Conservation (phyloP, 2,329 filamentous ascomycete genomes). For the Diaporthe citri region DNA sequence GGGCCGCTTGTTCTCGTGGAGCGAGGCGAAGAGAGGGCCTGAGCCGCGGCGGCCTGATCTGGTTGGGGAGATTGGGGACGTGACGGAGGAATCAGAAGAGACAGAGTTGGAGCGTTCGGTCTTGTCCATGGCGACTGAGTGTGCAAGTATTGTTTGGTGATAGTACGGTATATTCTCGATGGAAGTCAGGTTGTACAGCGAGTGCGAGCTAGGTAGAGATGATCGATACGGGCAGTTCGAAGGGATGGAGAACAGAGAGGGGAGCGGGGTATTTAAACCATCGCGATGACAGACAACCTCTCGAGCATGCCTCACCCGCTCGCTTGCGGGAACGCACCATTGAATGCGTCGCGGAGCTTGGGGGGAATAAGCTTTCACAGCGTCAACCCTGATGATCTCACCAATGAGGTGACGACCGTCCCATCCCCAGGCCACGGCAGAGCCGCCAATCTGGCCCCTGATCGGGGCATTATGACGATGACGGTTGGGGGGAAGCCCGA, state of each 20-base stretch:
- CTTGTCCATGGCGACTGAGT: slow-evolving; percentile 30
- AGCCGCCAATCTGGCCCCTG: slow-evolving; percentile 19
- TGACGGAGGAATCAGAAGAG: slow-evolving; percentile 32
- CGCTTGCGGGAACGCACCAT: neutral
- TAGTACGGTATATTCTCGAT: neutral
- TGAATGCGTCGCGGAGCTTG: slow-evolving; percentile 3
- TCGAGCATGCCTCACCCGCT: neutral
- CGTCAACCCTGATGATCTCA: slow-evolving; percentile 22
- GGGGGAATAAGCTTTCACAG: slow-evolving; percentile 25
- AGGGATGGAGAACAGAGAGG: neutral
- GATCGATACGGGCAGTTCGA: neutral
- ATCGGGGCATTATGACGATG: slow-evolving; percentile 26
- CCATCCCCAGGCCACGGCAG: slow-evolving; percentile 14
- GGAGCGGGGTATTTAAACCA: slow-evolving; percentile 31
- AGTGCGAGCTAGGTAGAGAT: too few species aligned
- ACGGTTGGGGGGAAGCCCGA: slow-evolving; percentile 17
- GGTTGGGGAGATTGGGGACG: slow-evolving; percentile 41
- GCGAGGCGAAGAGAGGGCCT: slow-evolving; percentile 63
- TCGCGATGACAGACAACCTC: neutral
- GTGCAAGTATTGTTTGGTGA: neutral
- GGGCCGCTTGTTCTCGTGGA: slow-evolving; percentile 64
- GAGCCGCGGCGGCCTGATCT: slow-evolving; percentile 52
- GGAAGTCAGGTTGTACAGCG: neutral
- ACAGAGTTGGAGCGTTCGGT: slow-evolving; percentile 37
- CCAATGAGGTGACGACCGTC: slow-evolving; percentile 18